A percentile compares a stretch with the other conserved stretches of the same genome.
These are phyloP conservation scores for Dictyostelium intermedium DNA, from an alignment of 78 protist species.

Conservation along the genomic window DNA sequence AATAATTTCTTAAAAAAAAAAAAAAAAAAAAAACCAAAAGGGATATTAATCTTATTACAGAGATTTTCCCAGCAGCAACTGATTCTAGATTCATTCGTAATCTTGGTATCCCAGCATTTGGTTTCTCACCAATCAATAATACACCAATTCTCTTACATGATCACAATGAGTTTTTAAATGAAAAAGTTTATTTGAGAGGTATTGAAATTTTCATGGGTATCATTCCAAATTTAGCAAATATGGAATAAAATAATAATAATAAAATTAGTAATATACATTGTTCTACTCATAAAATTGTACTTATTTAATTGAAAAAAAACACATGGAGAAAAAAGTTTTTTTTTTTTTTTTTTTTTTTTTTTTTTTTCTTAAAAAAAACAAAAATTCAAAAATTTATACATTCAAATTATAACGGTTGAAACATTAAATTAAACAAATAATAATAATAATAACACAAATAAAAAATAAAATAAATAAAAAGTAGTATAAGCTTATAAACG, in stretches of 20 bases:
- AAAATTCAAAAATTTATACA: too few species aligned
- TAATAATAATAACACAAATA: neutral
- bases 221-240: constrained; percentile 65
- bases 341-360: constrained; percentile 2
- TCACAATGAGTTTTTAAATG: constrained; percentile 91
- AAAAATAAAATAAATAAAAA: neutral
- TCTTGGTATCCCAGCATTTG: constrained; percentile 88
- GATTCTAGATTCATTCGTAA: constrained; percentile 89
- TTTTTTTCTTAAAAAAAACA: too few species aligned
- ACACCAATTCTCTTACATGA: constrained; percentile 94
- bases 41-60: constrained; percentile 53
- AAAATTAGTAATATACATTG: neutral
- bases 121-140: constrained; percentile 90
- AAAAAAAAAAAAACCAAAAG: neutral
- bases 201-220: constrained; percentile 81
- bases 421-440: neutral
- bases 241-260: neutral
- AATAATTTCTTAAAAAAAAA: neutral
- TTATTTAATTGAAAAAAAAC: too few species aligned
- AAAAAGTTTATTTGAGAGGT: constrained; percentile 81
- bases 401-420: neutral
- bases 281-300: neutral
- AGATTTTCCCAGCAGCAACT: constrained; percentile 95
- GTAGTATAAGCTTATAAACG: neutral
- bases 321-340: neutral